A percentile compares a stretch with the other conserved stretches of the same genome.
phyloP scores from a whole-genome alignment of 106 monocot species.

The Allium cepa region DNA sequence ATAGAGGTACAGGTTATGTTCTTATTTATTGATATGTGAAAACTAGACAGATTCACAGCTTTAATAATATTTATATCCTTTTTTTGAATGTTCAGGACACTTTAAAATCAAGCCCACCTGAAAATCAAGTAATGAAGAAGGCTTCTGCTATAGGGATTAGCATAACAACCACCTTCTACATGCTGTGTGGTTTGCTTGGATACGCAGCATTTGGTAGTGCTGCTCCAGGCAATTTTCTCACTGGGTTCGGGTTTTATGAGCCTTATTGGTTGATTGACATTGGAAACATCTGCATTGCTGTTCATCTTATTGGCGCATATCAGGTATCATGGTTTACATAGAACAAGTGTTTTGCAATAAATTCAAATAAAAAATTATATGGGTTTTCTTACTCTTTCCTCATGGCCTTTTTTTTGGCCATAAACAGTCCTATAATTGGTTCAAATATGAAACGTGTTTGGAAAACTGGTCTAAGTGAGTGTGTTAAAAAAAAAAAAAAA shows the following conservation, averaged over 20 bases:
- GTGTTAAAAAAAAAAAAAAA: not conserved
- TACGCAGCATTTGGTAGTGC: constrained; percentile 70
- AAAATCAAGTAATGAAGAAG: constrained; percentile 61
- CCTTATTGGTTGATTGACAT: constrained; percentile 62
- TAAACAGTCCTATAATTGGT: not conserved
- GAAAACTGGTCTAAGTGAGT: too few species aligned
- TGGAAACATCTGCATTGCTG: constrained; percentile 48
- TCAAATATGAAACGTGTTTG: too few species aligned
- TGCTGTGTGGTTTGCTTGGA: constrained; percentile 75
- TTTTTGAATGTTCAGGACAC: constrained; percentile 36
- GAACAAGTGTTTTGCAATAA: not conserved
- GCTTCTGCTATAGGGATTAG: constrained; percentile 33
- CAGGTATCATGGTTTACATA: constrained; percentile 22
- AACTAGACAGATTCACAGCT: too few species aligned
- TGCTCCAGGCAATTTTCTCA: constrained; percentile 76
- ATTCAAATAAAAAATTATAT: not conserved
- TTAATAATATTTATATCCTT: not conserved
- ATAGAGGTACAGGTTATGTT: constrained; percentile 43
- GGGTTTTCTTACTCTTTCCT: too few species aligned
- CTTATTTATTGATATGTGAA: too few species aligned
- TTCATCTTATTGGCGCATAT: constrained; percentile 82
- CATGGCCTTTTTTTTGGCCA: not conserved
- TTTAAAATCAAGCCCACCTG: constrained; percentile 52
- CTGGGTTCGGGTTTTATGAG: constrained; percentile 86
- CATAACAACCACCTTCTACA: constrained; percentile 64